Conservation (phyloP, 2,329 filamentous ascomycete species). For the Nannizziopsis barbatae region DNA sequence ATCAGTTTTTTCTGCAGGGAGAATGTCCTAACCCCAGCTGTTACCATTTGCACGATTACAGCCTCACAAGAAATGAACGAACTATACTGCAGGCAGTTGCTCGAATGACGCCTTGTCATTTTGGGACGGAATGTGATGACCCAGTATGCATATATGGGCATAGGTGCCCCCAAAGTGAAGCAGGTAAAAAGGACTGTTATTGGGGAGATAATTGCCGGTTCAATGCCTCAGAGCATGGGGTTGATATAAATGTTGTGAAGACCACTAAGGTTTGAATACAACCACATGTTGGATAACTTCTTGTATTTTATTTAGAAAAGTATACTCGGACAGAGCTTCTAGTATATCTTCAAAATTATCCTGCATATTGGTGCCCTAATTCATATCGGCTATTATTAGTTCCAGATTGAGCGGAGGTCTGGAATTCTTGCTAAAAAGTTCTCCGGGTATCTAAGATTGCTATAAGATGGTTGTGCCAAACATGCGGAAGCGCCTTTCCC, state of each 20-base stretch:
- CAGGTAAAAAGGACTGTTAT: conserved; percentile 45
- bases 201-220: conserved; percentile 51
- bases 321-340: too few relatives aligned
- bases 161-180: conserved; percentile 46
- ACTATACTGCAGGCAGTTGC: conserved; percentile 48
- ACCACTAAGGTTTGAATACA: conserved; percentile 14
- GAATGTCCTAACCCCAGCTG: conserved; percentile 49
- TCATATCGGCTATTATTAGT: too few relatives aligned
- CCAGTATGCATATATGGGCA: conserved; percentile 54
- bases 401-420: too few relatives aligned
- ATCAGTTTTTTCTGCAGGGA: conserved; percentile 48
- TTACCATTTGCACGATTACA: conserved; percentile 43
- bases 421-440: too few relatives aligned
- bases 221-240: conserved; percentile 45
- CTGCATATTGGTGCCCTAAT: too few relatives aligned
- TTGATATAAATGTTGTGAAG: conserved; percentile 47
- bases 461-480: conserved; percentile 51
- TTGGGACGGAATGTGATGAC: conserved; percentile 48
- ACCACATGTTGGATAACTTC: neutral
- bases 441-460: neutral
- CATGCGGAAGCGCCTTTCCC: conserved; percentile 53
- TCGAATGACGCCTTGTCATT: conserved; percentile 51
- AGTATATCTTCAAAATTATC: too few relatives aligned
- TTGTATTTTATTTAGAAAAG: neutral
- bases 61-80: conserved; percentile 43